Conservation (phyloP, 2,329 filamentous ascomycete species). For the Scytalidium sp. region DNA sequence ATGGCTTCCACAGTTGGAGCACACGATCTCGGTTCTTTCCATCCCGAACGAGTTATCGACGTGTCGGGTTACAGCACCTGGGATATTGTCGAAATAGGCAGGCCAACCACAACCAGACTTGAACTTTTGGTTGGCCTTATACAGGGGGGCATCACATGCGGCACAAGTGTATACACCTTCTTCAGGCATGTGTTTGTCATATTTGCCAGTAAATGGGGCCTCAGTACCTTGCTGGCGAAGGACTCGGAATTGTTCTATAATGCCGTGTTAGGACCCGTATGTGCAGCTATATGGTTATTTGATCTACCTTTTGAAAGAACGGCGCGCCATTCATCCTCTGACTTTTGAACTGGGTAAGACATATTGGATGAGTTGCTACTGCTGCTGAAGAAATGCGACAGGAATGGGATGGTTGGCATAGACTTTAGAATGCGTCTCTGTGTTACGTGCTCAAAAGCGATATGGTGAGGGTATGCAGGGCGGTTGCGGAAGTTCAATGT, state of each 20-base stretch:
- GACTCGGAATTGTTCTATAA: constrained; percentile 87
- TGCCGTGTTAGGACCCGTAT: background rate
- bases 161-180: constrained; percentile 83
- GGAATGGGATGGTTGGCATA: constrained; percentile 76
- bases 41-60: constrained; percentile 77
- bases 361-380: constrained; percentile 51
- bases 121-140: constrained; percentile 94
- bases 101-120: constrained; percentile 96
- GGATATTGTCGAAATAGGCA: constrained; percentile 93
- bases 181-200: constrained; percentile 78
- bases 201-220: constrained; percentile 72
- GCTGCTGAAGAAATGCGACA: constrained; percentile 70
- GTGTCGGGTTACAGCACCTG: constrained; percentile 82
- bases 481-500: constrained; percentile 39
- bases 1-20: constrained; percentile 90
- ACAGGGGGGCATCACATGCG: constrained; percentile 82
- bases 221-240: constrained; percentile 93
- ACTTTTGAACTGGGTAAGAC: constrained; percentile 78
- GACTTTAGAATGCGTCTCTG: constrained; percentile 46
- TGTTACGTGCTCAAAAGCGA: constrained; percentile 30
- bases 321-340: constrained; percentile 83
- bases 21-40: constrained; percentile 88
- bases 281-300: background rate
- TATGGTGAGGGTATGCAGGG: constrained; percentile 18
- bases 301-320: constrained; percentile 68